These are phyloP conservation scores for Penicillium sp. DNA, from an alignment of 2,329 filamentous ascomycete species.

Conservation along the genomic window DNA sequence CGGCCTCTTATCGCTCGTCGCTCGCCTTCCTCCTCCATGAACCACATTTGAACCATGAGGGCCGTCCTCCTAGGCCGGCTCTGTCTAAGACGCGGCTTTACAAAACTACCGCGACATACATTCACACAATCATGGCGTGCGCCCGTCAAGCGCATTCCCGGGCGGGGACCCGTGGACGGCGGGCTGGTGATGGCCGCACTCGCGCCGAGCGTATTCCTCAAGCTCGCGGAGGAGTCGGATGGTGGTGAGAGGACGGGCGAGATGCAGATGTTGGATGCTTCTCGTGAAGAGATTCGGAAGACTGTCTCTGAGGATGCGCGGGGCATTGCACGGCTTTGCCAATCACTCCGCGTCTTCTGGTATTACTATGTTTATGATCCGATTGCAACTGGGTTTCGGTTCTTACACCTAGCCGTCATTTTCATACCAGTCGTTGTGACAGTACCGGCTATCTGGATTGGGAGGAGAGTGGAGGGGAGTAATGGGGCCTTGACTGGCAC, in stretches of 20 bases:
- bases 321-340: conserved; percentile 60
- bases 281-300: conserved; percentile 74
- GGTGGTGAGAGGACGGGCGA: conserved; percentile 69
- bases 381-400: conserved; percentile 81
- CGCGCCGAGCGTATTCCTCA: conserved; percentile 61
- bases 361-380: conserved; percentile 70
- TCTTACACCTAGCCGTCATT: conserved; percentile 81
- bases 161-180: conserved; percentile 29
- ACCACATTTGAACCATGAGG: conserved; percentile 49
- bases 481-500: conserved; percentile 80
- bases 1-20: conserved; percentile 6
- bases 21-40: conserved; percentile 13
- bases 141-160: conserved; percentile 18
- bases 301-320: conserved; percentile 64
- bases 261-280: conserved; percentile 82
- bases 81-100: conserved; percentile 47
- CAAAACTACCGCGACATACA: conserved; percentile 38
- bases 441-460: conserved; percentile 80
- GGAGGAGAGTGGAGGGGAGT: conserved; percentile 61
- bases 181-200: conserved; percentile 49
- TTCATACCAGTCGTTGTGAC: conserved; percentile 87
- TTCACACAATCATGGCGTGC: conserved; percentile 30
- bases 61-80: conserved; percentile 53
- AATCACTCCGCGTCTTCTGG: conserved; percentile 65
- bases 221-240: conserved; percentile 55